Evolutionary conservation across 192 early-diverging fungal species (phyloP), one percentile per base, ranked within the genome.

Genomic region (Helicostylum pulchrum): DNA sequence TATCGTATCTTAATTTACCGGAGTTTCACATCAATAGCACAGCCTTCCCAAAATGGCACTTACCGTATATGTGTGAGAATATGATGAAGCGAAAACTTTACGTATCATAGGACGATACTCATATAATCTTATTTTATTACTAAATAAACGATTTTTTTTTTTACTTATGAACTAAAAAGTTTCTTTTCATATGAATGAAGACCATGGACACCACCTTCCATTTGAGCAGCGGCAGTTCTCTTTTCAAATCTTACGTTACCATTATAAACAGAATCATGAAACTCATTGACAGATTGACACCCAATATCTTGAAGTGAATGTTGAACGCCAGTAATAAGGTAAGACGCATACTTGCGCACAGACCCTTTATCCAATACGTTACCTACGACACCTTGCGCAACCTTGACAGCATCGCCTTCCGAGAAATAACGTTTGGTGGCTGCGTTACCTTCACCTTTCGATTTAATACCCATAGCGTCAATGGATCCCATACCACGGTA

Each of bases 401-500:
- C 97, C 84, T 99, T 99, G 80, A 99, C 89, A 62, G 82, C 85
- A 85, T 97, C 97, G n/a, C 86, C 88, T 78, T 99, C 97, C 47
- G 90, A 92, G 75, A 94, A 99, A 80, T 99, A 99, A 53, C 97
- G 92, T 84, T 90, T 86, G 21, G 87, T 87, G 10, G 89, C 89
- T 47, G 86, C 88, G 72, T 92, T 90, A 17, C 88, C 88, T 56
- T 72, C 72, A 36, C 77, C 75, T 57, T 70, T 73, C 58, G 83
- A 80, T 12, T 81, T 81, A 54, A 86, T 85, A 14, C 80, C 84
- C 97, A 99, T 99, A 42, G 97, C 97, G 73, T 99, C 97, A 42
- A 99, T 81, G 11, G 92, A 93, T 10, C 97, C 97, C 97, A 99
- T 99, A 60, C 97, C 97, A 65, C 97, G 94, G 87, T 99, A 99